Percentiles rank a stretch among this genome's conserved stretches.
phyloP scores from a whole-genome alignment of 768 basidiomycete species.

The Lactarius pseudohatsudake region DNA sequence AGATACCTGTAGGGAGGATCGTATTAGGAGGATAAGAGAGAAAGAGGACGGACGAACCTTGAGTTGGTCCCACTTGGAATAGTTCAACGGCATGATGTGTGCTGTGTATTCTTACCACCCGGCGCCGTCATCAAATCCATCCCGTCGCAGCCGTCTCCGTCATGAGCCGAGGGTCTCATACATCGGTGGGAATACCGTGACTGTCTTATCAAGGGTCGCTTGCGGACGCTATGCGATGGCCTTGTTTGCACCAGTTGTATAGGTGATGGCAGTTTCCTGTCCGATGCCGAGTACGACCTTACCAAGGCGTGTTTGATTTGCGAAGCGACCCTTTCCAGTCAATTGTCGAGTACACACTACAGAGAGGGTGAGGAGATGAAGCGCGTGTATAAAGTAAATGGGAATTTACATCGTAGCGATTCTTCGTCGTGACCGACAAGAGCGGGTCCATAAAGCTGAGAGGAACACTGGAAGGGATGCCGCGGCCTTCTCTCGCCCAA shows the following conservation, averaged over 20 bases:
- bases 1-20: too few relatives aligned
- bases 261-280: too few relatives aligned
- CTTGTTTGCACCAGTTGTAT: constrained; percentile 11
- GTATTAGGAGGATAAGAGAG: too few relatives aligned
- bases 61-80: too few relatives aligned
- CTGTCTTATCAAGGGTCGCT: constrained; percentile 23
- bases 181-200: not conserved
- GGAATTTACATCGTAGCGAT: not conserved
- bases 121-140: too few relatives aligned
- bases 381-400: not conserved
- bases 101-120: too few relatives aligned
- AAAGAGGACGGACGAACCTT: too few relatives aligned
- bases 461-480: not conserved
- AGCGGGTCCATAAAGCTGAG: too few relatives aligned
- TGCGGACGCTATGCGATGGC: constrained; percentile 18
- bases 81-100: too few relatives aligned
- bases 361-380: too few relatives aligned
- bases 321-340: not conserved
- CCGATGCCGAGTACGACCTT: constrained; percentile 22
- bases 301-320: constrained; percentile 4
- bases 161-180: too few relatives aligned
- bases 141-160: too few relatives aligned
- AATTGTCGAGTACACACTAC: not conserved
- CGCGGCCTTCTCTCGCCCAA: not conserved
- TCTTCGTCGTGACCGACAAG: not conserved